phyloP scores from a whole-genome alignment of 257 asterid genomes.

The Nicotiana undulata region DNA sequence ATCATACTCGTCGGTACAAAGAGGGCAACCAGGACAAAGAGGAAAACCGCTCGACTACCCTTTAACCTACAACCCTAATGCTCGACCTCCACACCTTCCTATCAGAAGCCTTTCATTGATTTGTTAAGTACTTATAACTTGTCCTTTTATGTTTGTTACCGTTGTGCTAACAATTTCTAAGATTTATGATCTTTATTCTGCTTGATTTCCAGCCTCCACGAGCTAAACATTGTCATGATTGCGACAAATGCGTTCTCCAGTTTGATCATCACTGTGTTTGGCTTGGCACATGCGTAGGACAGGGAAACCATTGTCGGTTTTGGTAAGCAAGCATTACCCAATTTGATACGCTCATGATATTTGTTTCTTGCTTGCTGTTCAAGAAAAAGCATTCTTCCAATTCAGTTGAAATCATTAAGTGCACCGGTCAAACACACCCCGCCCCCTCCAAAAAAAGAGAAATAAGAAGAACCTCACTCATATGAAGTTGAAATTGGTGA shows the following conservation, averaged over 20 bases:
- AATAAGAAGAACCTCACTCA: not conserved
- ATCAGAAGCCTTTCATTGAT: not conserved
- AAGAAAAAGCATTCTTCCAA: not conserved
- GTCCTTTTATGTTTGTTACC: not conserved
- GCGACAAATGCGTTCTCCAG: constrained; percentile 95
- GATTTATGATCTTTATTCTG: not conserved
- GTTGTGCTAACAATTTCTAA: not conserved
- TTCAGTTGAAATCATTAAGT: constrained; percentile 1
- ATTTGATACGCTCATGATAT: not conserved
- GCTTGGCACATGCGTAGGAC: constrained; percentile 96
- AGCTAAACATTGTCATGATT: constrained; percentile 91
- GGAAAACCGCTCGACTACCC: too few species aligned
- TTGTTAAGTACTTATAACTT: not conserved
- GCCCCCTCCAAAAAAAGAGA: not conserved
- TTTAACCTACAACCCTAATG: too few species aligned
- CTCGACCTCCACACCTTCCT: too few species aligned
- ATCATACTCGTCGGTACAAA: too few species aligned
- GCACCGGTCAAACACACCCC: not conserved
- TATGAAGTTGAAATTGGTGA: not conserved
- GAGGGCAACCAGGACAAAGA: too few species aligned
- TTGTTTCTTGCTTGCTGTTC: not conserved
- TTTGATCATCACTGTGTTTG: constrained; percentile 99
- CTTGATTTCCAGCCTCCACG: constrained; percentile 78
- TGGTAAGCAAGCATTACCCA: constrained; percentile 46
- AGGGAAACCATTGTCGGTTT: constrained; percentile 78